Conservation (phyloP, 140 eudicot species). For the Cichorium intybus region DNA sequence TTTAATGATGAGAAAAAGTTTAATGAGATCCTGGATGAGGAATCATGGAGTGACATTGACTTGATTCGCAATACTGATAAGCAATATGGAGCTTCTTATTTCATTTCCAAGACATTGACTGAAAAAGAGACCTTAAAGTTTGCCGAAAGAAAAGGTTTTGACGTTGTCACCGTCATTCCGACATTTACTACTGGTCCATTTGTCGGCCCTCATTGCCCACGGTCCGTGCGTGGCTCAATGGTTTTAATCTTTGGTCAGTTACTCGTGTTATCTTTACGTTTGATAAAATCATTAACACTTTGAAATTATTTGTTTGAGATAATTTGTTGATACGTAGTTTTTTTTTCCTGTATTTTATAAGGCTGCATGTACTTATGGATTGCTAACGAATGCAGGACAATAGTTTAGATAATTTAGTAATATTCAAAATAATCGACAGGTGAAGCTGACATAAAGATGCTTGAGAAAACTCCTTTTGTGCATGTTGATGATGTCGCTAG, state of each 20-base stretch:
- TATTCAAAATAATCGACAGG: slow-evolving; percentile 11
- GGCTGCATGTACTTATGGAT: neutral
- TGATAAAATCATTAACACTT: too few species aligned
- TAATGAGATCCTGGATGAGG: slow-evolving; percentile 30
- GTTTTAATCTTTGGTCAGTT: slow-evolving; percentile 37
- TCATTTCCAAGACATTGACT: slow-evolving; percentile 42
- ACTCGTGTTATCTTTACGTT: too few species aligned
- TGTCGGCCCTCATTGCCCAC: slow-evolving; percentile 34
- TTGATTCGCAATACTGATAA: slow-evolving; percentile 4
- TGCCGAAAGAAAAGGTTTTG: slow-evolving; percentile 40
- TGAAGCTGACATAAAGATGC: slow-evolving; percentile 10
- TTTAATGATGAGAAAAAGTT: slow-evolving; percentile 5
- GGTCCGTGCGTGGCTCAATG: slow-evolving; percentile 34
- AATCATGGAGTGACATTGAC: slow-evolving; percentile 51
- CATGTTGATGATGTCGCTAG: slow-evolving; percentile 53
- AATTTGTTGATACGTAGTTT: neutral
- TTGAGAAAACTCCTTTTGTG: slow-evolving; percentile 22
- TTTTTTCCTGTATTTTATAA: neutral
- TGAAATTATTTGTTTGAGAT: too few species aligned
- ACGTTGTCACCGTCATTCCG: slow-evolving; percentile 41
- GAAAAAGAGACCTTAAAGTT: slow-evolving; percentile 38
- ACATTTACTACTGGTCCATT: slow-evolving; percentile 50
- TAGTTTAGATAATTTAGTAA: neutral
- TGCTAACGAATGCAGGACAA: neutral
- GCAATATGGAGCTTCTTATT: slow-evolving; percentile 25